These are phyloP conservation scores for Linum lewisii DNA, from an alignment of 345 rosid species.

Conservation along the genomic window DNA sequence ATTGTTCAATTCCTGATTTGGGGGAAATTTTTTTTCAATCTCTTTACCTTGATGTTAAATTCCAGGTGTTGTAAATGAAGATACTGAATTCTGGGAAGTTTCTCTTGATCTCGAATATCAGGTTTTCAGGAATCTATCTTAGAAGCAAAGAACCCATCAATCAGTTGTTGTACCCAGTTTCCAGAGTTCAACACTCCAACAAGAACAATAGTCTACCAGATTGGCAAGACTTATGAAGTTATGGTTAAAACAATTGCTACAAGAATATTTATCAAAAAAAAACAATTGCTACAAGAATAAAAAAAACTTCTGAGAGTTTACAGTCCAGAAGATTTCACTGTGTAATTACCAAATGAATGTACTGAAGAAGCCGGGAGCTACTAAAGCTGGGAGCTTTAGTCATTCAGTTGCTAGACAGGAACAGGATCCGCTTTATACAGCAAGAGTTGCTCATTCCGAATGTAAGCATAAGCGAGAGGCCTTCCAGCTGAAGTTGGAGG, in stretches of 20 bases:
- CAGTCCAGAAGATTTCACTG: neutral
- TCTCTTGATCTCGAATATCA: no score
- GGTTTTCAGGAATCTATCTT: no score
- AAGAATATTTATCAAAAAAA: no score
- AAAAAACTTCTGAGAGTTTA: no score
- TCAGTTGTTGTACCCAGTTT: neutral
- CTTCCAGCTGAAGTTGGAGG: conserved; percentile 61
- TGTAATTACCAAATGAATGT: neutral
- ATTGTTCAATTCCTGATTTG: neutral
- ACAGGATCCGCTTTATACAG: conserved; percentile 39
- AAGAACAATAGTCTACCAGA: no score
- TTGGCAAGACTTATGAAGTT: neutral
- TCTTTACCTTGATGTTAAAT: no score
- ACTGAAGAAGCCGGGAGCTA: neutral
- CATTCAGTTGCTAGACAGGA: neutral
- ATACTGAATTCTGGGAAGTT: neutral
- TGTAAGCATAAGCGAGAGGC: conserved; percentile 52
- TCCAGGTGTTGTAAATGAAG: no score
- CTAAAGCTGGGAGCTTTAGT: neutral
- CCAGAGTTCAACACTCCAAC: no score
- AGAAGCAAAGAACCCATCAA: neutral
- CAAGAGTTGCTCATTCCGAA: conserved; percentile 36
- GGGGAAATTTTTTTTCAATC: no score
- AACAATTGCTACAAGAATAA: no score
- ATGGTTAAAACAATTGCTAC: no score